phyloP scores from a whole-genome alignment of 345 rosid genomes.

The Gossypium arboreum region DNA sequence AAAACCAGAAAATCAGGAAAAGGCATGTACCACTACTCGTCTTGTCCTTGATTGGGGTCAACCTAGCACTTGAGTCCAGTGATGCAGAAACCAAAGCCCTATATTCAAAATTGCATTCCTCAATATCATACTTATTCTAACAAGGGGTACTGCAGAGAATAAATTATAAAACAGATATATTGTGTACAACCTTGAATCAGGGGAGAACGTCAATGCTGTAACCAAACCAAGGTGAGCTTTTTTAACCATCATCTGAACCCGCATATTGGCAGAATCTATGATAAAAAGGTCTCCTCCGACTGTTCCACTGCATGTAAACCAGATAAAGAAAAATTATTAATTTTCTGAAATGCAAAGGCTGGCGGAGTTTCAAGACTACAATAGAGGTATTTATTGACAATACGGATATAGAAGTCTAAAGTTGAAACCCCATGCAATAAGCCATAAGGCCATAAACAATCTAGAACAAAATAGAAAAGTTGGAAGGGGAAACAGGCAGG shows the following conservation, averaged over 20 bases:
- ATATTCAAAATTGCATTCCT: conserved; percentile 21
- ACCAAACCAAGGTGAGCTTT: conserved; percentile 88
- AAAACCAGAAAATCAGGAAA: conserved; percentile 3
- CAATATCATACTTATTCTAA: conserved; percentile 1
- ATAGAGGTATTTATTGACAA: not conserved
- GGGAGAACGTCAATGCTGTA: conserved; percentile 75
- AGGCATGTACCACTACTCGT: conserved; percentile 37
- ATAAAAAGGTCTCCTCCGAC: conserved; percentile 60
- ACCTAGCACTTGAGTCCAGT: conserved; percentile 86
- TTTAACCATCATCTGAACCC: conserved; percentile 37
- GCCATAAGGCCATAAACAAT: not conserved
- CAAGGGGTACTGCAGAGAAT: not conserved
- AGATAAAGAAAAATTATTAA: not conserved
- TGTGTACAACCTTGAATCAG: conserved; percentile 70
- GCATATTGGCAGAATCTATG: conserved; percentile 48
- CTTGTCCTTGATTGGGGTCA: conserved; percentile 50
- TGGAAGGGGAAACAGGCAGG: not conserved
- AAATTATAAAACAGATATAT: not conserved
- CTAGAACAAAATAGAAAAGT: not conserved
- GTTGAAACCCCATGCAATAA: not conserved
- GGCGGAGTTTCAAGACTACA: not conserved
- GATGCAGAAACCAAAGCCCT: conserved; percentile 85
- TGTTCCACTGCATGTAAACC: conserved; percentile 58
- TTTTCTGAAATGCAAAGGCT: not conserved
- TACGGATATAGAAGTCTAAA: not conserved